phyloP scores from a whole-genome alignment of 2,329 filamentous ascomycete genomes.

The Rutstroemia sp. region DNA sequence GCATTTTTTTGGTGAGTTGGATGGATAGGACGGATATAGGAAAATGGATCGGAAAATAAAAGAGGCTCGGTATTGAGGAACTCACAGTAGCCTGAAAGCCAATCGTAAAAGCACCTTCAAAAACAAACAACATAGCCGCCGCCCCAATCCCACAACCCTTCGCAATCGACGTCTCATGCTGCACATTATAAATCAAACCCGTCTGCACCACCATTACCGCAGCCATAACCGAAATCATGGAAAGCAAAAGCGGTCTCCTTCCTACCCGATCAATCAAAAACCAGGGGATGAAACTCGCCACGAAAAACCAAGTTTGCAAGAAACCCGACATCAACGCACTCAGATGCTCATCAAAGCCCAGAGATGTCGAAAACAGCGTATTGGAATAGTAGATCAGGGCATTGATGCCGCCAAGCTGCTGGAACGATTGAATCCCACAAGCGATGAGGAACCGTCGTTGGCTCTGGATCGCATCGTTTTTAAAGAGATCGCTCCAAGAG shows the following conservation, averaged over 20 bases:
- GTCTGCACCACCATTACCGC: constrained; percentile 36
- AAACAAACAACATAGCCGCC: constrained; percentile 48
- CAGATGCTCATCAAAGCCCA: constrained; percentile 36
- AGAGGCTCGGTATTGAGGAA: neutral
- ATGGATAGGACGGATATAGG: no score
- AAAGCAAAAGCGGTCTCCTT: constrained; percentile 60
- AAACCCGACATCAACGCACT: constrained; percentile 46
- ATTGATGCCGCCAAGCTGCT: constrained; percentile 40
- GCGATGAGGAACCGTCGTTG: constrained; percentile 44
- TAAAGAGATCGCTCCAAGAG: constrained; percentile 21
- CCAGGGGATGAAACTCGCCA: constrained; percentile 34
- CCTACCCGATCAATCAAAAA: constrained; percentile 48
- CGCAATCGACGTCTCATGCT: constrained; percentile 30
- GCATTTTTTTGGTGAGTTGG: neutral
- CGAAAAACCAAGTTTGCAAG: constrained; percentile 40
- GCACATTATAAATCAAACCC: constrained; percentile 34
- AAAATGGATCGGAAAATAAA: no score
- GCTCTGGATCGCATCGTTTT: constrained; percentile 32
- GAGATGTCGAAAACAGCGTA: constrained; percentile 39
- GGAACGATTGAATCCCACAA: constrained; percentile 41
- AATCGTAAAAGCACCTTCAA: constrained; percentile 52
- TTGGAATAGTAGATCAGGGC: constrained; percentile 36
- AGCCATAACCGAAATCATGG: constrained; percentile 35
- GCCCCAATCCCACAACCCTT: constrained; percentile 33
- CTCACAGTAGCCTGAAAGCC: constrained; percentile 51